Base-by-base conservation (phyloP, 2,329 filamentous ascomycete species). In the Cordyceps javanica region DNA sequence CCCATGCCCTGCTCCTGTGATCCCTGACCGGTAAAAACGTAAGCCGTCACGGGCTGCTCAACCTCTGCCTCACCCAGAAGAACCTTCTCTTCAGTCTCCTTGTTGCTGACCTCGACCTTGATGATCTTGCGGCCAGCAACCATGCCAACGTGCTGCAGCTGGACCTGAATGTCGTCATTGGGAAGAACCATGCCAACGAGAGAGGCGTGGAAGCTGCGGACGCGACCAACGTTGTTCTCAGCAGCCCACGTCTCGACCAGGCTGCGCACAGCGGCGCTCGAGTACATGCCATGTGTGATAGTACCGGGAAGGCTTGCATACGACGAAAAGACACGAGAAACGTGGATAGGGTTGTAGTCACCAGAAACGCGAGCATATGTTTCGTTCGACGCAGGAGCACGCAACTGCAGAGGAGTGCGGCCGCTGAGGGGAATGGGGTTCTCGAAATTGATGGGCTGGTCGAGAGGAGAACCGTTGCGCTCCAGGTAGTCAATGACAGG, bases 1-100 rank as follows among this genome's bases (percentile, higher is more conserved):
- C 94, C 94, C 94, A 99, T 99, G 61, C 94, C 94, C 73, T 99
- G 94, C 74, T 99, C 94, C 74, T 99, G 95, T 52, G 92, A 97
- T 66, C 94, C 94, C 74, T 99, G 94, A 57, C 94, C 94, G 62
- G 95, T 99, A 75, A 99, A 99, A 65, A 99, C 91, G 68, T 99
- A 99, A 5, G 94, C 88, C 2, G 93, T 96, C 34, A 94, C 91
- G 8, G 95, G 95, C 72, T 99, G 94, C 75, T 99, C 94, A 59
- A 99, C 91, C 74, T 99, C 94, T 26, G 94, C 94, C 75, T 97
- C 93, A 69, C 91, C 94, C 52, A 96, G 79, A 5, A 99, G 81
- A 13, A 99, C 91, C 80, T 97, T 97, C 65, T 97, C 94, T 70
- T 97, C 94, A 0, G 88, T 95, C 72, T 97, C 92, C 73, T 90